These are phyloP conservation scores for Pistacia atlantica DNA, from an alignment of 345 rosid genomes.

Conservation along the genomic window DNA sequence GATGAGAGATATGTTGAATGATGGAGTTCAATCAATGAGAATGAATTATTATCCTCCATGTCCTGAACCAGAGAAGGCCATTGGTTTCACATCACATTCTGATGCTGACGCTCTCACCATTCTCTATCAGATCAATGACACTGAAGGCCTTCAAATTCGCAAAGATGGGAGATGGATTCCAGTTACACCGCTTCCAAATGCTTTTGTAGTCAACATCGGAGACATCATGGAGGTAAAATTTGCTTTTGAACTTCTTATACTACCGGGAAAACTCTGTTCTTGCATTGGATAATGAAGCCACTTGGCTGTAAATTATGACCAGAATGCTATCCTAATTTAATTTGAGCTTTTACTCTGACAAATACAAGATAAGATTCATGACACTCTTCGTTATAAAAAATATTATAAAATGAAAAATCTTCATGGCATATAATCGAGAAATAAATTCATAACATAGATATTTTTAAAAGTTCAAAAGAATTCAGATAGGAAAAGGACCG, in stretches of 20 bases:
- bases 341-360: too few species aligned
- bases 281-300: too few species aligned
- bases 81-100: constrained; percentile 45
- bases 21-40: constrained; percentile 43
- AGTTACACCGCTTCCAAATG: constrained; percentile 12
- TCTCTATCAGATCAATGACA: constrained; percentile 20
- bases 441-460: too few species aligned
- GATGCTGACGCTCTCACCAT: constrained; percentile 23
- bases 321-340: too few species aligned
- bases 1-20: constrained; percentile 30
- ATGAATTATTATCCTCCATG: constrained; percentile 50
- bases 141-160: constrained; percentile 20
- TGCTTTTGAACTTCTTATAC: neutral
- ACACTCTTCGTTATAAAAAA: too few species aligned
- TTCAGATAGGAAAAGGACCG: too few species aligned
- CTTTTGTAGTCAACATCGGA: constrained; percentile 18
- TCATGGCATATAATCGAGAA: too few species aligned
- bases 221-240: constrained; percentile 28
- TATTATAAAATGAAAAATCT: too few species aligned
- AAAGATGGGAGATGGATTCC: constrained; percentile 19
- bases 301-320: too few species aligned
- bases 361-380: too few species aligned
- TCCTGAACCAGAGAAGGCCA: constrained; percentile 39
- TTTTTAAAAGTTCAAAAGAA: too few species aligned
- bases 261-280: too few species aligned